These are phyloP conservation scores for Antitrichia curtipendula DNA, from an alignment of 225 moss, liverwort and hornwort genomes.

Conservation along the genomic window DNA sequence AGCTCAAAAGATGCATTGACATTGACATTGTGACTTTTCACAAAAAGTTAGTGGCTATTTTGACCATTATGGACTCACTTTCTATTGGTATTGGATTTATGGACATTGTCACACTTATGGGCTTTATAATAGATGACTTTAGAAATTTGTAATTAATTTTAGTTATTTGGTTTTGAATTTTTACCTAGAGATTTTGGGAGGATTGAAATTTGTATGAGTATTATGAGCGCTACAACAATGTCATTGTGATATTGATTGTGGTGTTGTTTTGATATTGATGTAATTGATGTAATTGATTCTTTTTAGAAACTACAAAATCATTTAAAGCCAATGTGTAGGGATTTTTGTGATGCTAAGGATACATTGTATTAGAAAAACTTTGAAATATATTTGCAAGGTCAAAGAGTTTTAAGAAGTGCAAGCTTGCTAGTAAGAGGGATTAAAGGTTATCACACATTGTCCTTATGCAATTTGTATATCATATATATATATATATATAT, in stretches of 20 bases:
- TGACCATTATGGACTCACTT: neutral
- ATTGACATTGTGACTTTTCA: neutral
- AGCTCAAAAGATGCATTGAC: no score
- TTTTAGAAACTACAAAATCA: neutral
- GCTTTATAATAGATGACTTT: neutral
- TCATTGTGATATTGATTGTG: neutral
- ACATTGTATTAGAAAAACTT: neutral
- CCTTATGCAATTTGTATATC: no score
- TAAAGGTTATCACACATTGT: constrained; percentile 1
- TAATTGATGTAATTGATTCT: neutral
- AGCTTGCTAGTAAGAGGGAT: neutral
- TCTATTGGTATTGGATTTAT: neutral
- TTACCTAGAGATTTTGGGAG: neutral
- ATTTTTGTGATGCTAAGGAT: no score
- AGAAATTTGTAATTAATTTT: neutral
- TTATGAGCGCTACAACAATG: neutral
- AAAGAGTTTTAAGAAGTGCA: no score
- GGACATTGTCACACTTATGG: neutral
- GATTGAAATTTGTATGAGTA: neutral
- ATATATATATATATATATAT: no score
- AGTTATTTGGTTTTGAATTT: neutral
- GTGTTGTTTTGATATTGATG: neutral
- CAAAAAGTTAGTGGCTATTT: neutral
- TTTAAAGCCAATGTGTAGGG: neutral
- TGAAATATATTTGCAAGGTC: neutral